phyloP scores from a whole-genome alignment of 495 filamentous ascomycete genomes.

The Penicillium lividum region DNA sequence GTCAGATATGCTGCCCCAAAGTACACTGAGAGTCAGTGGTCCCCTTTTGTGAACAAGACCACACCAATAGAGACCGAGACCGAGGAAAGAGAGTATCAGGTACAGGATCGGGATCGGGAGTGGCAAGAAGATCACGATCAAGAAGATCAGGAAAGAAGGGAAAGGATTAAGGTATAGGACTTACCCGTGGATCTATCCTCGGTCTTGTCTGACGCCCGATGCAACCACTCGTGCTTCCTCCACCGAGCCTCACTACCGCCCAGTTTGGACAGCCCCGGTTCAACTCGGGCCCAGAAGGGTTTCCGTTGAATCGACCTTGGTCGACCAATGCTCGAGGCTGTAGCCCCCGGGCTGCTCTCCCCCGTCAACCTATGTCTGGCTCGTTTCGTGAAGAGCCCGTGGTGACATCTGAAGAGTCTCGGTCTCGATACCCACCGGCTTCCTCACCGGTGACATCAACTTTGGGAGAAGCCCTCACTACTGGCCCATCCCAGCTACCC shows the following conservation, averaged over 20 bases:
- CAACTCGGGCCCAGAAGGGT: constrained; percentile 60
- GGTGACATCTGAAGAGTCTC: constrained; percentile 57
- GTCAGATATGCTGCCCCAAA: constrained; percentile 40
- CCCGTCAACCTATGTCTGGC: constrained; percentile 85
- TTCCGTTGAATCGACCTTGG: constrained; percentile 69
- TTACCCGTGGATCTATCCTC: constrained; percentile 17
- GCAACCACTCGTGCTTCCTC: constrained; percentile 52
- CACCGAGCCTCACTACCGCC: constrained; percentile 42
- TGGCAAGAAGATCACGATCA: not conserved
- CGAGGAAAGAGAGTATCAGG: constrained; percentile 20
- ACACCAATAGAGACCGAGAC: constrained; percentile 9
- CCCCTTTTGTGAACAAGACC: constrained; percentile 29
- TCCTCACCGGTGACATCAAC: constrained; percentile 31
- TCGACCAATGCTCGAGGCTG: constrained; percentile 66
- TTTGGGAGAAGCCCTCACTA: constrained; percentile 12
- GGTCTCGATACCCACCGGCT: constrained; percentile 49
- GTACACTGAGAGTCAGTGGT: constrained; percentile 23
- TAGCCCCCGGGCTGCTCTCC: constrained; percentile 64
- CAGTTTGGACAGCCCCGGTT: constrained; percentile 47
- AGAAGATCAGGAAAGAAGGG: not conserved
- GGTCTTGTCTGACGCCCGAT: constrained; percentile 35
- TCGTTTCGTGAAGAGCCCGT: constrained; percentile 64
- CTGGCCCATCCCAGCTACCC: constrained; percentile 15
- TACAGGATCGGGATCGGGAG: not conserved
- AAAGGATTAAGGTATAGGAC: not conserved